Evolutionary conservation across 306 rosid species (phyloP).

Genomic region (Lotus japonicus): DNA sequence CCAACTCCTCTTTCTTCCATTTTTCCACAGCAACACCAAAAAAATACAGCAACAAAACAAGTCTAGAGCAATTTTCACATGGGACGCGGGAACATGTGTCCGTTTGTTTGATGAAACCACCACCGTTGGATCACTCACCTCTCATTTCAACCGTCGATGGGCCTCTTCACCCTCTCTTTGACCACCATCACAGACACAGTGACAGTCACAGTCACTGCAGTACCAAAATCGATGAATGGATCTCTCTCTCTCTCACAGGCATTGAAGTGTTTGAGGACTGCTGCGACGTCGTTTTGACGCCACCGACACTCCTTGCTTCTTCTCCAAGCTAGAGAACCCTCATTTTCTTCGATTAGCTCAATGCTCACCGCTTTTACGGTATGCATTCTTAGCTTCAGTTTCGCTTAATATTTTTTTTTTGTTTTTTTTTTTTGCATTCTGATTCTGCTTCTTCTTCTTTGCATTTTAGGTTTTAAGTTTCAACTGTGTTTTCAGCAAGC

Average conservation of each 20-base stretch:
- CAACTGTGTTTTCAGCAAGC: no score
- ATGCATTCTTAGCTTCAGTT: not conserved
- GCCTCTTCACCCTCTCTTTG: not conserved
- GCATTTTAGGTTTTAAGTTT: no score
- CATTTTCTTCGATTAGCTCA: conserved; percentile 15
- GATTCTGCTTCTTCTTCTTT: not conserved
- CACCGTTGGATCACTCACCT: conserved; percentile 19
- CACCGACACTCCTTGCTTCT: conserved; percentile 70
- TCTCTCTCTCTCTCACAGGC: conserved; percentile 14
- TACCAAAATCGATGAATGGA: not conserved
- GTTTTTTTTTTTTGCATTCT: not conserved
- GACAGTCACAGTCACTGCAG: not conserved
- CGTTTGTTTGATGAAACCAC: not conserved
- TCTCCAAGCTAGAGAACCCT: conserved; percentile 16
- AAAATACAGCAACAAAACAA: not conserved
- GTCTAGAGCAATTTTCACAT: not conserved
- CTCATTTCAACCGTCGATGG: conserved; percentile 32
- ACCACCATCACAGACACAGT: not conserved
- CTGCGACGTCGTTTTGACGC: conserved; percentile 12
- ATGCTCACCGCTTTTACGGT: conserved; percentile 25
- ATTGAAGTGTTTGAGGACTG: conserved; percentile 38
- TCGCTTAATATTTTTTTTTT: not conserved
- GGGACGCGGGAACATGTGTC: conserved; percentile 16
- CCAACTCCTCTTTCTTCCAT: not conserved
- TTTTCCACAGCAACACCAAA: no score